Evolutionary conservation across 768 basidiomycete species (phyloP).

Genomic region (Panaeolus cyanescens): DNA sequence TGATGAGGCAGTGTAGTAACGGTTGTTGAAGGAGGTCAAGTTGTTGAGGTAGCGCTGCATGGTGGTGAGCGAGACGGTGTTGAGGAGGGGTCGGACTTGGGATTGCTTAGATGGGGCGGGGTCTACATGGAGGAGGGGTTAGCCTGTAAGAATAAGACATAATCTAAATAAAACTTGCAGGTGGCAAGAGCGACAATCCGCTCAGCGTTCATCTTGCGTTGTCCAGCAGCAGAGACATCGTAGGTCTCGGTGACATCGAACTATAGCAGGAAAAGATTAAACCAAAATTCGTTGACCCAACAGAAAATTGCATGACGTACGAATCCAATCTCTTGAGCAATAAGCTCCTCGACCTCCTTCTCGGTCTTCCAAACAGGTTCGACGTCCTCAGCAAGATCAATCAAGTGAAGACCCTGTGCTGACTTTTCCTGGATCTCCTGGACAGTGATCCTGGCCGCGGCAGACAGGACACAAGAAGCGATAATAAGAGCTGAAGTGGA

Average conservation of each 20-base stretch:
- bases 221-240: slow-evolving; percentile 9
- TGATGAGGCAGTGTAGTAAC: slow-evolving; percentile 30
- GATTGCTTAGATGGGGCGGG: slow-evolving; percentile 25
- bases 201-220: slow-evolving; percentile 6
- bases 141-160: background rate
- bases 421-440: slow-evolving; percentile 25
- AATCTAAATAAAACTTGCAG: background rate
- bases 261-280: slow-evolving; percentile 12
- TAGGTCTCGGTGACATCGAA: slow-evolving; percentile 37
- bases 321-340: slow-evolving; percentile 21
- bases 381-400: slow-evolving; percentile 26
- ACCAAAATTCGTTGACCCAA: background rate
- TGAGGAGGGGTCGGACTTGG: slow-evolving; percentile 22
- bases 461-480: background rate
- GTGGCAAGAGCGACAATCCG: slow-evolving; percentile 1
- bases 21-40: slow-evolving; percentile 34
- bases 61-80: slow-evolving; percentile 23
- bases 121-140: slow-evolving; percentile 11
- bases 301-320: slow-evolving; percentile 15
- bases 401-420: slow-evolving; percentile 31
- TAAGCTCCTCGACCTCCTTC: slow-evolving; percentile 28
- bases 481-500: background rate
- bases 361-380: slow-evolving; percentile 34
- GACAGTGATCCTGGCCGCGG: slow-evolving; percentile 12
- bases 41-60: slow-evolving; percentile 32